Evolutionary conservation across 1,284 basidiomycete species (phyloP).

Genomic region (Moniliophthora roreri): DNA sequence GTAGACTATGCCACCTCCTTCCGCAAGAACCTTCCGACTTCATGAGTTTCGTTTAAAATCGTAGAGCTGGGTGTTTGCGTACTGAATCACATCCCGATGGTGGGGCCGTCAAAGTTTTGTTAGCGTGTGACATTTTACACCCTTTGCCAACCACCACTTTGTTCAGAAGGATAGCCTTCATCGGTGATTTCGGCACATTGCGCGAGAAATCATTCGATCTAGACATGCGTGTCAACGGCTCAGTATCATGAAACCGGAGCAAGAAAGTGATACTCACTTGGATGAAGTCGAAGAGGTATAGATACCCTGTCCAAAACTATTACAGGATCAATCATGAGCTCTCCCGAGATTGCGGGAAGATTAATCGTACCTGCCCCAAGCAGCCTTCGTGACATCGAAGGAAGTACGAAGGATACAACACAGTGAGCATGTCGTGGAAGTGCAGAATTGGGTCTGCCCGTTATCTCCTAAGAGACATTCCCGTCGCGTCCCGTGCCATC

Average conservation of each 20-base stretch:
- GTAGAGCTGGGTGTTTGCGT: slow-evolving; percentile 18
- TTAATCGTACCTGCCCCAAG: slow-evolving; percentile 61
- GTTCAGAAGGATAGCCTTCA: slow-evolving; percentile 64
- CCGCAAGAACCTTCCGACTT: slow-evolving; percentile 50
- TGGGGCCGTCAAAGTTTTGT: slow-evolving; percentile 46
- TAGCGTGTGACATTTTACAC: slow-evolving; percentile 58
- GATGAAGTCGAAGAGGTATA: slow-evolving; percentile 62
- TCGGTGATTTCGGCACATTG: slow-evolving; percentile 47
- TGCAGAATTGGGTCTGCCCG: slow-evolving; percentile 52
- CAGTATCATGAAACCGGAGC: background rate
- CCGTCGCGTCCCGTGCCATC: slow-evolving; percentile 56
- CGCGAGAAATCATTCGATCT: slow-evolving; percentile 65
- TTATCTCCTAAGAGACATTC: slow-evolving; percentile 62
- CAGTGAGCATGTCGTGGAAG: slow-evolving; percentile 52
- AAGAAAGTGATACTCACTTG: slow-evolving; percentile 38
- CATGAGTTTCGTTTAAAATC: background rate
- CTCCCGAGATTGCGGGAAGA: slow-evolving; percentile 10
- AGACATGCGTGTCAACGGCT: background rate
- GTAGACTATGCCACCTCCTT: slow-evolving; percentile 60
- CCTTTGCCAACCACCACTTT: slow-evolving; percentile 70
- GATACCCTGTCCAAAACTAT: slow-evolving; percentile 41
- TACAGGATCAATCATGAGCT: background rate
- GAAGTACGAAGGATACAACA: slow-evolving; percentile 61
- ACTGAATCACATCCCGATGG: slow-evolving; percentile 65
- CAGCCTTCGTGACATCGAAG: slow-evolving; percentile 58